Conservation (phyloP, 345 rosid species). For the Heritiera fomes region DNA sequence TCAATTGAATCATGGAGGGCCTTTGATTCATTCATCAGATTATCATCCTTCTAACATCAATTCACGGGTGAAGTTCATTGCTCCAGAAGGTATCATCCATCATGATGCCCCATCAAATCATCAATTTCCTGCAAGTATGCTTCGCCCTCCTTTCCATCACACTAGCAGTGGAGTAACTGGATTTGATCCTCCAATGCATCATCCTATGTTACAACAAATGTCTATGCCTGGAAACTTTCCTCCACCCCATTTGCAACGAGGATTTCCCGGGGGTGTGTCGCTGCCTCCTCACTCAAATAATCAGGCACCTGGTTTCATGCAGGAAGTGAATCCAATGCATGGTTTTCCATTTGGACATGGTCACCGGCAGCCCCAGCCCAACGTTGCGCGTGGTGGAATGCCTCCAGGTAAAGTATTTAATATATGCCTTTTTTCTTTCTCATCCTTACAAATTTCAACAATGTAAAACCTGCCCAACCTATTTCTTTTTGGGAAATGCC, state of each 20-base stretch:
- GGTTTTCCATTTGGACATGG: conserved; percentile 62
- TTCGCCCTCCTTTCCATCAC: conserved; percentile 65
- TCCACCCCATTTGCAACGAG: conserved; percentile 53
- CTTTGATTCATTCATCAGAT: conserved; percentile 52
- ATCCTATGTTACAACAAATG: conserved; percentile 68
- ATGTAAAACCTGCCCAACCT: background rate
- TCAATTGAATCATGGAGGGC: conserved; percentile 59
- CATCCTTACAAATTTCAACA: background rate
- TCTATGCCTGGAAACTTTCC: conserved; percentile 59
- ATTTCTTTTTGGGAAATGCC: background rate
- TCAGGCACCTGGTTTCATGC: conserved; percentile 58
- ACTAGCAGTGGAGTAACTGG: conserved; percentile 46
- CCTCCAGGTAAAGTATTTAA: conserved; percentile 37
- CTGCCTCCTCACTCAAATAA: conserved; percentile 51
- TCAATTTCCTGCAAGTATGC: conserved; percentile 57
- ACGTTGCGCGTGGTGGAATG: conserved; percentile 47
- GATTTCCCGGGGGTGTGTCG: conserved; percentile 51
- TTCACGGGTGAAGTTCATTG: conserved; percentile 62
- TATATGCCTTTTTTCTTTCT: background rate
- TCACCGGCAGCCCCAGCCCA: conserved; percentile 61
- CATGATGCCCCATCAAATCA: conserved; percentile 53
- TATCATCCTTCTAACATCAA: conserved; percentile 55
- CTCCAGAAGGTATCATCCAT: conserved; percentile 53
- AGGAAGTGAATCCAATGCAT: conserved; percentile 59
- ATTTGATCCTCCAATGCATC: conserved; percentile 61